Evolutionary conservation across 306 rosid species (phyloP), one percentile per base, ranked within the genome.

Genomic region (Hylodesmum podocarpum): DNA sequence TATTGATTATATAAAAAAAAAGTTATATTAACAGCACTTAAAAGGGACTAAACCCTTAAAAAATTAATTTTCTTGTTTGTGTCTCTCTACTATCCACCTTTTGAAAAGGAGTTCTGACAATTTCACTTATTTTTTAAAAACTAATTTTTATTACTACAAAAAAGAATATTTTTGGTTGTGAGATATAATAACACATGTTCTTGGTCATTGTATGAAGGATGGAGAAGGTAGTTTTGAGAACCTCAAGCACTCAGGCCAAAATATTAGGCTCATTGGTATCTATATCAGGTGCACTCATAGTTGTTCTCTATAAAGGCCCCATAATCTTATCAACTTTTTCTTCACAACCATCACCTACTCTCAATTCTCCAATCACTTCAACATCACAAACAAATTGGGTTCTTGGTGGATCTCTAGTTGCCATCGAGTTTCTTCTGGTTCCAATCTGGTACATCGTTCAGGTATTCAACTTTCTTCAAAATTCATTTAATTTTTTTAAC

Each of bases 261-360:
- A 74, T 88, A 54, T 24, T 85, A 21, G 96, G 92, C 3, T 76
- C 89, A 0, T 12, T 18, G 5, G 29, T 88, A 31, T 90, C 91
- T 1, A 51, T 90, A 73, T 36, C 78, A 67, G 96, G 92, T 66
- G 92, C 92, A 66, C 62, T 86, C 6, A 57, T 71, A 28, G 83
- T 86, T 64, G 82, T 88, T 66, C 86, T 90, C 6, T 88, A 84
- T 33, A 85, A 85, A 51, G 95, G 95, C 19, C 83, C 82, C 1
- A 24, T 33, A 33, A 15, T 88, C 58, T 51, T 82, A 27, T 58
- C 83, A 2, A 1, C 81, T 22, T 57, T 79, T 44, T 72, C 80
- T 57, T 19, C 54, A 43, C 39, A 14, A 31, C 44, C 31, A 47
- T 65, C 73, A 50, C 68, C 33, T 2, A 40, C 18, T 10, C 7